phyloP scores from a whole-genome alignment of 2,329 filamentous ascomycete genomes.

The Blastomyces gilchristii region DNA sequence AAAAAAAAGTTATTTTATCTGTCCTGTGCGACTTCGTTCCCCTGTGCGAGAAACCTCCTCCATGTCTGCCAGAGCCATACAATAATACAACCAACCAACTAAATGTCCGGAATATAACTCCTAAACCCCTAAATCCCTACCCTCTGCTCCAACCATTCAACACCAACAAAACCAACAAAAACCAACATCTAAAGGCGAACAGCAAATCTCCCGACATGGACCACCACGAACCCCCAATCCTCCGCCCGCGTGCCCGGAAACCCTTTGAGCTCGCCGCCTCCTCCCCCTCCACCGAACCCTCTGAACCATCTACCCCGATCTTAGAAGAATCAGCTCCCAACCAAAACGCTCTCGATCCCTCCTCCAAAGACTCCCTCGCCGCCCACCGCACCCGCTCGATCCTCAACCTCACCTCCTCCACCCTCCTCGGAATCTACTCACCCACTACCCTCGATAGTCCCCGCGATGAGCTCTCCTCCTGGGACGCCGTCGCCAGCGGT shows the following conservation, averaged over 20 bases:
- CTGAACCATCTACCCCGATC: conserved; percentile 31
- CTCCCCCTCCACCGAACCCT: conserved; percentile 36
- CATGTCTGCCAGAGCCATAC: no score
- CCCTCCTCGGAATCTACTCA: conserved; percentile 83
- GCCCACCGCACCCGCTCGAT: conserved; percentile 65
- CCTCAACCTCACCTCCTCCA: conserved; percentile 78
- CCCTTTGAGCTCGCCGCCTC: conserved; percentile 54
- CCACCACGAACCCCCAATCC: conserved; percentile 39
- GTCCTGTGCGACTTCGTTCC: no score
- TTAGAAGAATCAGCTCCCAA: conserved; percentile 26
- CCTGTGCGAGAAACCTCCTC: no score
- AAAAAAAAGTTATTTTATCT: no score
- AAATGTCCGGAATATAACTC: no score
- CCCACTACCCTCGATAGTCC: conserved; percentile 46
- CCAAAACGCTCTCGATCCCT: conserved; percentile 14
- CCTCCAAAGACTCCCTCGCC: conserved; percentile 23
- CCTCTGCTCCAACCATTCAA: no score
- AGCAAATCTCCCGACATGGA: not conserved
- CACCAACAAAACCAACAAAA: no score
- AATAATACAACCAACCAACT: no score
- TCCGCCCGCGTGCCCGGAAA: conserved; percentile 62
- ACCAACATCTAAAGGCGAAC: no score
- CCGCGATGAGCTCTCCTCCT: conserved; percentile 28
- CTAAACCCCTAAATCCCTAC: no score
- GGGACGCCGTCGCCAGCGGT: conserved; percentile 52